These are phyloP conservation scores for Stromatinia cepivora DNA, from an alignment of 2,329 filamentous ascomycete species.

Conservation along the genomic window DNA sequence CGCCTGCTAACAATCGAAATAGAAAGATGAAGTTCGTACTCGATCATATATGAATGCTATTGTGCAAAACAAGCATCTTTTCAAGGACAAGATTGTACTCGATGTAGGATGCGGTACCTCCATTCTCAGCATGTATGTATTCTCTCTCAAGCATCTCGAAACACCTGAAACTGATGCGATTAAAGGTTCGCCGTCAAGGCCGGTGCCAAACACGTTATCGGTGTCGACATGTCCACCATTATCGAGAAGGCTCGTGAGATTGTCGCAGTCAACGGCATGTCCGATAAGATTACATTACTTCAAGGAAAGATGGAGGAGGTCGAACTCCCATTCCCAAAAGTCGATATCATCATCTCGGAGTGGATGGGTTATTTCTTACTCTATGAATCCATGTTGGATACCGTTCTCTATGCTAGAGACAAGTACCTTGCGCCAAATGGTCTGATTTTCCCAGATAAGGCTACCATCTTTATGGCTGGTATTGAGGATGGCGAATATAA, in stretches of 20 bases:
- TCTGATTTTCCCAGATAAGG: slow-evolving; percentile 98
- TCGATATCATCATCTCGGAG: slow-evolving; percentile 99
- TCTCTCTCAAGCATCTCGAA: slow-evolving; percentile 6
- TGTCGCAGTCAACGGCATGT: slow-evolving; percentile 85
- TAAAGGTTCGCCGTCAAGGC: slow-evolving; percentile 92
- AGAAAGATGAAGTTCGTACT: slow-evolving; percentile 99
- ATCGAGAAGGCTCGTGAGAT: slow-evolving; percentile 98
- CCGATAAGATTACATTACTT: slow-evolving; percentile 93
- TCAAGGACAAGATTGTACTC: slow-evolving; percentile 90
- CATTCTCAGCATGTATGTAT: slow-evolving; percentile 92
- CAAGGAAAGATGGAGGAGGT: slow-evolving; percentile 99
- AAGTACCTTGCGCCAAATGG: slow-evolving; percentile 83
- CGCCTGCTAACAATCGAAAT: slow-evolving; percentile 32
- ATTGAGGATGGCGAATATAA: slow-evolving; percentile 99
- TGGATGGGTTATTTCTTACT: slow-evolving; percentile 99
- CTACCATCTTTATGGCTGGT: slow-evolving; percentile 92
- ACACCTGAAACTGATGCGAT: background rate
- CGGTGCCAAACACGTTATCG: slow-evolving; percentile 97
- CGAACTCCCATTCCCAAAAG: slow-evolving; percentile 85
- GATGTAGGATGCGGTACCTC: slow-evolving; percentile 97
- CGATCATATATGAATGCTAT: slow-evolving; percentile 96
- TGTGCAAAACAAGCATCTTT: slow-evolving; percentile 92
- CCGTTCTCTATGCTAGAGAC: slow-evolving; percentile 93
- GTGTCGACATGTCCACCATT: slow-evolving; percentile 99
- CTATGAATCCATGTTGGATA: slow-evolving; percentile 99